Evolutionary conservation across 1,139 yeast species (phyloP), one percentile per base, ranked within the genome.

Genomic region (Ogataea hybrid): DNA sequence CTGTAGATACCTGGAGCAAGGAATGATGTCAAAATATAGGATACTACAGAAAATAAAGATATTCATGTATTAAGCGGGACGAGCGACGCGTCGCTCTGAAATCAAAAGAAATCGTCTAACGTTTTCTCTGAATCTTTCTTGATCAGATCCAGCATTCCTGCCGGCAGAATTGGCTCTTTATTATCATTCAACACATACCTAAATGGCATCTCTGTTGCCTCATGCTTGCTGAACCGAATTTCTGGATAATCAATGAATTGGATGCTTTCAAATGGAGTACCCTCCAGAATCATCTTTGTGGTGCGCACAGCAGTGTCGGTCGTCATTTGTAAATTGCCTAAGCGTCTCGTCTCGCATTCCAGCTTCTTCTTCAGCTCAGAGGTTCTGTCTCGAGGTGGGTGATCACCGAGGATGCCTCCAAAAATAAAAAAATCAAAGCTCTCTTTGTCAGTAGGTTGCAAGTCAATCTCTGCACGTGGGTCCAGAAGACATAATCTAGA

Each of bases 181-280:
- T 74, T 57, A 3, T 65, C 69, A 51, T 81, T 83, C 43, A 81
- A 68, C 23, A 92, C 84, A 57, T 92, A 92, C 59, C 97, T 73
- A 68, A 92, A 92, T 3, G 98, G 98, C 98, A 92, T 92, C 61
- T 92, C 97, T 0, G 96, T 89, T 6, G 95, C 85, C 64, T 92
- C 97, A 59, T 85, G 79, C 62, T 83, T 84, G 66, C 73, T 84
- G 68, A 86, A 90, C 61, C 88, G 78, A 52, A 92, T 84, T 64
- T 90, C 97, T 2, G 98, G 98, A 60, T 87, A 89, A 62, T 92
- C 97, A 48, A 90, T 79, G 61, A 87, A 90, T 44, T 77, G 75
- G 47, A 92, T 87, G 37, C 84, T 76, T 46, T 84, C 84, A 53
- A 92, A 84, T 17, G 61, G 58, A 10, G 62, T 67, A 38, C 75